Percentiles rank a stretch among this genome's conserved stretches.
phyloP scores from a whole-genome alignment of 495 filamentous ascomycete species.

The Penicillium odoratum region DNA sequence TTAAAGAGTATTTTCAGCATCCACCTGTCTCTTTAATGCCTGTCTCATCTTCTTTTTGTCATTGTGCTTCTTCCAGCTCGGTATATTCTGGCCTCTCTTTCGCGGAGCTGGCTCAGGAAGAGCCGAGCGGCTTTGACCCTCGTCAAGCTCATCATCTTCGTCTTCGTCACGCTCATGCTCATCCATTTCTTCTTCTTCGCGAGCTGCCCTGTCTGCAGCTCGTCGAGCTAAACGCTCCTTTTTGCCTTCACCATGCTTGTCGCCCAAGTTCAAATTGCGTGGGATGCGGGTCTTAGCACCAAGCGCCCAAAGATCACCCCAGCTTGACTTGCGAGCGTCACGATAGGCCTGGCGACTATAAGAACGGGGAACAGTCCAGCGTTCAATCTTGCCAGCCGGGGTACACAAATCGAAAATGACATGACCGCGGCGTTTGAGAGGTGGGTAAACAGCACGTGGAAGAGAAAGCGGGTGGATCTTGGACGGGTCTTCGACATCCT shows the following conservation, averaged over 20 bases:
- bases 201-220: conserved; percentile 32
- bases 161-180: conserved; percentile 23
- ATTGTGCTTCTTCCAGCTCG: conserved; percentile 48
- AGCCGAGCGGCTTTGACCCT: conserved; percentile 20
- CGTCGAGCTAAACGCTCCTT: conserved; percentile 46
- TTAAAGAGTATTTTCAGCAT: conserved; percentile 13
- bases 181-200: conserved; percentile 21
- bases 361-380: conserved; percentile 85
- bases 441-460: conserved; percentile 73
- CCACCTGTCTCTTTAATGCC: conserved; percentile 38
- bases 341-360: conserved; percentile 79
- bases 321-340: conserved; percentile 84
- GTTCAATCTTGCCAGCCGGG: conserved; percentile 79
- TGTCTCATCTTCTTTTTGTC: conserved; percentile 46
- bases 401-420: conserved; percentile 91
- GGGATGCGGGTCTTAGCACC: conserved; percentile 82
- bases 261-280: conserved; percentile 61
- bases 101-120: conserved; percentile 23
- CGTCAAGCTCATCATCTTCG: conserved; percentile 21
- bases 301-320: conserved; percentile 96
- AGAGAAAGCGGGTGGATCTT: conserved; percentile 63
- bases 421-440: conserved; percentile 84
- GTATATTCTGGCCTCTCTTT: conserved; percentile 44
- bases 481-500: conserved; percentile 28
- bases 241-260: conserved; percentile 56